Evolutionary conservation across 495 filamentous ascomycete species (phyloP).

Genomic region (Penicillium antarcticum): DNA sequence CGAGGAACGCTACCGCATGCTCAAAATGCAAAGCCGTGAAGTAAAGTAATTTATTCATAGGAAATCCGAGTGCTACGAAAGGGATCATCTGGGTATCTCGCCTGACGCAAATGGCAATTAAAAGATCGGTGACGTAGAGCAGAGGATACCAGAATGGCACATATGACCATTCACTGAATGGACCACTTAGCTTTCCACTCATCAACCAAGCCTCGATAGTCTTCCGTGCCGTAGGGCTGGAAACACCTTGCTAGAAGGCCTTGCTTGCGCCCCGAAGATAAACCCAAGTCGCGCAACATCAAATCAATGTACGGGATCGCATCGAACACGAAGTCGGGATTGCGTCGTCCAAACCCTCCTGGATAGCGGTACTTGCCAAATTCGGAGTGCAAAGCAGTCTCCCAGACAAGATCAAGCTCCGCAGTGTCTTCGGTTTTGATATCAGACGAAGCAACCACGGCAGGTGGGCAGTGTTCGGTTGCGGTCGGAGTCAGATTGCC

Average conservation of each 20-base stretch:
- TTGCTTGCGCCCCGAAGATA: slow-evolving; percentile 41
- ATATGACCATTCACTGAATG: background rate
- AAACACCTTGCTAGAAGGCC: slow-evolving; percentile 47
- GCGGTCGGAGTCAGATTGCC: slow-evolving; percentile 35
- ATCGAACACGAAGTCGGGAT: slow-evolving; percentile 75
- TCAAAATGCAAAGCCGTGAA: too few relatives aligned
- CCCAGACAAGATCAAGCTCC: slow-evolving; percentile 39
- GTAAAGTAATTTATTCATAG: background rate
- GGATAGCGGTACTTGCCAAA: slow-evolving; percentile 70
- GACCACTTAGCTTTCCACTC: slow-evolving; percentile 45
- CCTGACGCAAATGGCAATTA: slow-evolving; percentile 5
- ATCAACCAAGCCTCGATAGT: slow-evolving; percentile 57
- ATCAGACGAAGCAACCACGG: slow-evolving; percentile 11
- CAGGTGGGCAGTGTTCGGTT: slow-evolving; percentile 18
- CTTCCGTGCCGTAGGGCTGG: slow-evolving; percentile 55
- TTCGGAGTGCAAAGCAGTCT: slow-evolving; percentile 61
- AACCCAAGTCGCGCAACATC: slow-evolving; percentile 63
- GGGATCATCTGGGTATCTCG: slow-evolving; percentile 9
- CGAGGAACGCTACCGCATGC: too few relatives aligned
- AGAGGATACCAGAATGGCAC: too few relatives aligned
- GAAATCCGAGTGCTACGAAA: background rate
- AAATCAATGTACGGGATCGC: slow-evolving; percentile 74
- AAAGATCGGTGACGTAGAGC: background rate
- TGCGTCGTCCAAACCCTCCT: slow-evolving; percentile 57
- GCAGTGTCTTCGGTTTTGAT: slow-evolving; percentile 15